phyloP scores from a whole-genome alignment of 2,329 filamentous ascomycete genomes.

The Amauroascus verrucosus region DNA sequence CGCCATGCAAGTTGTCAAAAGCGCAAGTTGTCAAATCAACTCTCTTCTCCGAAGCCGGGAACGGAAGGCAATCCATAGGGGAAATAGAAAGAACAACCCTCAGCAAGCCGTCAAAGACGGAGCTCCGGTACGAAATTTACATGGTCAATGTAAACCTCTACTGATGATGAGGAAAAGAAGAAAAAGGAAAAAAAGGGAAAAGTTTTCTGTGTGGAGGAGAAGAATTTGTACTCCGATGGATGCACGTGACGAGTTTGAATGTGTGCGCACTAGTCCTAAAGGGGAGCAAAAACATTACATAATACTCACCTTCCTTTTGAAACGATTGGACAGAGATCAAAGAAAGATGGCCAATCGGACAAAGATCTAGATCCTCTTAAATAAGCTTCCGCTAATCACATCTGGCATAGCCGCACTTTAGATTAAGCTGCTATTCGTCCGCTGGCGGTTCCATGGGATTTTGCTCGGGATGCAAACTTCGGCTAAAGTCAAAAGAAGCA shows the following conservation, averaged over 20 bases:
- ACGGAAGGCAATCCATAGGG: constrained; percentile 41
- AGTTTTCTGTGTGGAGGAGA: constrained; percentile 3
- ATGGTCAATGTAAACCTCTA: constrained; percentile 43
- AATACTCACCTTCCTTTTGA: constrained; percentile 12
- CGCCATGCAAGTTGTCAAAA: constrained; percentile 36
- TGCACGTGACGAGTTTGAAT: constrained; percentile 15
- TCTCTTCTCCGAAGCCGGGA: constrained; percentile 39
- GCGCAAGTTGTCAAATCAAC: constrained; percentile 23
- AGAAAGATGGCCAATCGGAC: background rate
- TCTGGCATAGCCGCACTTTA: constrained; percentile 16
- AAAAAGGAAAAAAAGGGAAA: constrained; percentile 24
- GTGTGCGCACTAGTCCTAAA: background rate
- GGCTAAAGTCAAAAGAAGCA: constrained; percentile 2
- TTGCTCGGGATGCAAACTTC: background rate
- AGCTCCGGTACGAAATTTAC: constrained; percentile 41
- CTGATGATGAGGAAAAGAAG: constrained; percentile 40
- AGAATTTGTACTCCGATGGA: constrained; percentile 24
- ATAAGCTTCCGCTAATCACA: constrained; percentile 1
- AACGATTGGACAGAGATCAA: background rate
- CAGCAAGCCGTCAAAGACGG: constrained; percentile 39
- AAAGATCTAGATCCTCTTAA: background rate
- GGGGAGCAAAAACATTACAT: background rate
- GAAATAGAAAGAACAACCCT: constrained; percentile 39
- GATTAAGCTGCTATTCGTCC: background rate
- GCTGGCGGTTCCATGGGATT: background rate